Evolutionary conservation across 768 basidiomycete genomes (phyloP).

Genomic region (Crassisporium funariophilum): DNA sequence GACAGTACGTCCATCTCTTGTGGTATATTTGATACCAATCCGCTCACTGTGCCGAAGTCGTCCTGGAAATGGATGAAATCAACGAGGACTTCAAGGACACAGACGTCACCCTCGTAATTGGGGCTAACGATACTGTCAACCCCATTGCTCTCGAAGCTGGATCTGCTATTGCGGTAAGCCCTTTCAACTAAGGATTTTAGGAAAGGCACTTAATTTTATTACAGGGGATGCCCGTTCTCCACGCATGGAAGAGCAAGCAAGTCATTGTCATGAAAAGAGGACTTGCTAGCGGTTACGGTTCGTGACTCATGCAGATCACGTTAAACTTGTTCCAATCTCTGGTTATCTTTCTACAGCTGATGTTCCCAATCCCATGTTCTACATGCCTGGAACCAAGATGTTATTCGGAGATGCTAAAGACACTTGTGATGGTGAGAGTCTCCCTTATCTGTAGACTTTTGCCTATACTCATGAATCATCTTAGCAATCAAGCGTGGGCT

Average conservation of each 20-base stretch:
- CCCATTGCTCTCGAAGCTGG: conserved; percentile 87
- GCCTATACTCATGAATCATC: conserved; percentile 2
- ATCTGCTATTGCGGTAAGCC: conserved; percentile 71
- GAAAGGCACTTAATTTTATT: conserved; percentile 3
- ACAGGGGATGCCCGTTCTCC: conserved; percentile 87
- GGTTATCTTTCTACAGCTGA: conserved; percentile 54
- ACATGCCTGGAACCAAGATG: conserved; percentile 89
- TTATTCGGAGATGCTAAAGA: conserved; percentile 91
- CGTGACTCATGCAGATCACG: conserved; percentile 19
- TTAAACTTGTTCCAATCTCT: neutral
- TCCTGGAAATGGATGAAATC: conserved; percentile 93
- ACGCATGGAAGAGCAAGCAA: conserved; percentile 93
- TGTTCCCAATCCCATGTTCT: conserved; percentile 94
- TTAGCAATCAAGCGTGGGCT: conserved; percentile 65
- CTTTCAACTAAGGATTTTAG: neutral
- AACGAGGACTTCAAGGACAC: conserved; percentile 90
- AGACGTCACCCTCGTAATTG: conserved; percentile 88
- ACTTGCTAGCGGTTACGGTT: conserved; percentile 86
- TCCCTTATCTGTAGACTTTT: neutral
- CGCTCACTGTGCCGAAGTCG: conserved; percentile 64
- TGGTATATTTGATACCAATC: neutral
- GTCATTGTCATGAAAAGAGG: conserved; percentile 93
- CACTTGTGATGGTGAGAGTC: conserved; percentile 74
- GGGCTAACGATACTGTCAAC: conserved; percentile 92
- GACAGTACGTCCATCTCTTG: conserved; percentile 56